Conservation (phyloP, 2,329 filamentous ascomycete species). For the Paracamarosporium sp. region DNA sequence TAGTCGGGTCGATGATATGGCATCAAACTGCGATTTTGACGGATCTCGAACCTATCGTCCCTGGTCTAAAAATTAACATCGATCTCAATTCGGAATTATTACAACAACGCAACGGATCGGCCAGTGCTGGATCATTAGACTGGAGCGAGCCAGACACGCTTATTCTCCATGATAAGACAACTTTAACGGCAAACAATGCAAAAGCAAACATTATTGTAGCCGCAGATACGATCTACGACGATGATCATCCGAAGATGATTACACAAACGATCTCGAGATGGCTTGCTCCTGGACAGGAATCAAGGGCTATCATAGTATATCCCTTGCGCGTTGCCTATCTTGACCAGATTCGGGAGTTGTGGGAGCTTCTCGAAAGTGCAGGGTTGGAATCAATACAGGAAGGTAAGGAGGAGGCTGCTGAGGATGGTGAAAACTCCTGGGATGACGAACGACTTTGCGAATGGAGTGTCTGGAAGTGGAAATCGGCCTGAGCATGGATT, state of each 20-base stretch:
- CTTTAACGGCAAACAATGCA: background rate
- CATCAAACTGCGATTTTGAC: background rate
- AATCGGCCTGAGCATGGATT: background rate
- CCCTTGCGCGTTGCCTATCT: background rate
- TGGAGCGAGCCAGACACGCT: background rate
- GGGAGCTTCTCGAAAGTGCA: background rate
- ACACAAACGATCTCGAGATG: background rate
- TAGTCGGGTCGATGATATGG: slow-evolving; percentile 2
- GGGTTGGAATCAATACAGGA: background rate
- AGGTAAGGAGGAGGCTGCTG: background rate
- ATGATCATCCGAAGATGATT: background rate
- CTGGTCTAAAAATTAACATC: background rate
- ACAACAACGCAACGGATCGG: background rate
- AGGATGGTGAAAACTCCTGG: background rate
- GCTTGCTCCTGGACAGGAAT: background rate
- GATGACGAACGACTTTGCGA: background rate
- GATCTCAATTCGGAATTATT: background rate
- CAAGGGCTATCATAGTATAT: background rate
- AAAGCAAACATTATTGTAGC: background rate
- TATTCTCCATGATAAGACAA: background rate
- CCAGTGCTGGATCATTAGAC: background rate
- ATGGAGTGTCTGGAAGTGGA: slow-evolving; percentile 1
- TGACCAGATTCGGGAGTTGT: background rate
- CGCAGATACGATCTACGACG: background rate
- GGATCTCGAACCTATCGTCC: background rate